Evolutionary conservation across 257 asterid species (phyloP).

Genomic region (Marsdenia floribunda): DNA sequence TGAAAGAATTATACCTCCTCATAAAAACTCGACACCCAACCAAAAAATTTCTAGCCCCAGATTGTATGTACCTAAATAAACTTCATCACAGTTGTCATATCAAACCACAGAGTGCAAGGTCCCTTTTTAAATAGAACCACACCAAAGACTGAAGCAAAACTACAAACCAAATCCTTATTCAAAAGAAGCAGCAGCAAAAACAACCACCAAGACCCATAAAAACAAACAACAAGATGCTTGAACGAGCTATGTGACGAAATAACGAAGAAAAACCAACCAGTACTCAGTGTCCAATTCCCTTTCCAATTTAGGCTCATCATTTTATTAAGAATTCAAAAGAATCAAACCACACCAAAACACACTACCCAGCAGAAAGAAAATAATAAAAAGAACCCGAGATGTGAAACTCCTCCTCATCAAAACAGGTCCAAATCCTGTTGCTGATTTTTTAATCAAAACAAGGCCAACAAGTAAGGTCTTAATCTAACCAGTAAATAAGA

Average conservation of each 20-base stretch:
- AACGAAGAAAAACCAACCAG: background rate
- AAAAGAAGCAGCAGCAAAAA: slow-evolving; percentile 18
- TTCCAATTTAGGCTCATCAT: slow-evolving; percentile 4
- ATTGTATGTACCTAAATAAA: background rate
- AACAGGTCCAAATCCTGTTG: background rate
- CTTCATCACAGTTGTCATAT: slow-evolving; percentile 20
- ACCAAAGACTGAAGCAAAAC: slow-evolving; percentile 5
- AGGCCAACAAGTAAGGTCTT: background rate
- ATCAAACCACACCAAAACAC: slow-evolving; percentile 15
- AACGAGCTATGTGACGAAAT: slow-evolving; percentile 7
- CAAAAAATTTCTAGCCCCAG: slow-evolving; percentile 10
- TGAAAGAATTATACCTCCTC: slow-evolving; percentile 2
- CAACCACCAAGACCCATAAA: slow-evolving; percentile 17
- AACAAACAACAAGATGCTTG: slow-evolving; percentile 14
- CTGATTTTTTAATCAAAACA: background rate
- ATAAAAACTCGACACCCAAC: background rate
- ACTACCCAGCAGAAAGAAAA: slow-evolving; percentile 13
- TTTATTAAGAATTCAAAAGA: slow-evolving; percentile 10
- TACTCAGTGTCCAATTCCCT: slow-evolving; percentile 10
- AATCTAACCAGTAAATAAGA: slow-evolving; percentile 2
- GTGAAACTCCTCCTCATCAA: background rate
- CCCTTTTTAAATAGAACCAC: slow-evolving; percentile 2
- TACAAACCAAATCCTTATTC: slow-evolving; percentile 19
- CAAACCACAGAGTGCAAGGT: slow-evolving; percentile 1
- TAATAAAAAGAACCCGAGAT: background rate